Evolutionary conservation across 2,329 filamentous ascomycete genomes (phyloP).

Genomic region (Xylariomycetidae sp.): DNA sequence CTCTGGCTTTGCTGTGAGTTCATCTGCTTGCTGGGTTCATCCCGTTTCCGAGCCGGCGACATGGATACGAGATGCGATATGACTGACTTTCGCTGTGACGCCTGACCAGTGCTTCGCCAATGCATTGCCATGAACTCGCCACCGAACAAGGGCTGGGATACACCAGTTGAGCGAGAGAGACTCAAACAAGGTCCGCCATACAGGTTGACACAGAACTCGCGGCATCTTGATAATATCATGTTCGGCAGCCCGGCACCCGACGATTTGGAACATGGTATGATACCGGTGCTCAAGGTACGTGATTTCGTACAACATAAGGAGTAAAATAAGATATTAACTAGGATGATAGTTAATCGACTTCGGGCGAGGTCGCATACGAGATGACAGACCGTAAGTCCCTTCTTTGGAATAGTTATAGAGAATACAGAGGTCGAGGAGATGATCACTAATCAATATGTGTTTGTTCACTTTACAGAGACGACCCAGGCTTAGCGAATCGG

Average conservation of each 20-base stretch:
- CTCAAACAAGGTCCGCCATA: neutral
- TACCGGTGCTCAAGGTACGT: conserved; percentile 9
- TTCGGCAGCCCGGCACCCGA: neutral
- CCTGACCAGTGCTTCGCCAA: conserved; percentile 11
- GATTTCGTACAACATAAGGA: too few relatives aligned
- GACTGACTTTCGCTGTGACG: neutral
- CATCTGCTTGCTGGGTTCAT: conserved; percentile 14
- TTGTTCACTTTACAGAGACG: too few relatives aligned
- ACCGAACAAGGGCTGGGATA: neutral
- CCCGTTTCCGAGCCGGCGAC: too few relatives aligned
- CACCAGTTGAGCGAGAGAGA: neutral
- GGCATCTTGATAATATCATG: conserved; percentile 6
- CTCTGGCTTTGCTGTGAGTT: conserved; percentile 19
- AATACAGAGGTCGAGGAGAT: too few relatives aligned
- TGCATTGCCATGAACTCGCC: conserved; percentile 11
- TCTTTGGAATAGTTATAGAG: too few relatives aligned
- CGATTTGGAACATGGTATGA: conserved; percentile 6
- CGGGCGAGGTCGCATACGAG: too few relatives aligned
- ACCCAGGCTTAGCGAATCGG: too few relatives aligned
- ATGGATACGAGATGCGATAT: too few relatives aligned
- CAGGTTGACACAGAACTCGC: conserved; percentile 5
- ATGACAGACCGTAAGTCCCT: too few relatives aligned
- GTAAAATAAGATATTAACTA: too few relatives aligned
- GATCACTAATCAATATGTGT: too few relatives aligned
- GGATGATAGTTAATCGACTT: too few relatives aligned